These are phyloP conservation scores for Vicia villosa DNA, from an alignment of 306 rosid genomes.

Conservation along the genomic window DNA sequence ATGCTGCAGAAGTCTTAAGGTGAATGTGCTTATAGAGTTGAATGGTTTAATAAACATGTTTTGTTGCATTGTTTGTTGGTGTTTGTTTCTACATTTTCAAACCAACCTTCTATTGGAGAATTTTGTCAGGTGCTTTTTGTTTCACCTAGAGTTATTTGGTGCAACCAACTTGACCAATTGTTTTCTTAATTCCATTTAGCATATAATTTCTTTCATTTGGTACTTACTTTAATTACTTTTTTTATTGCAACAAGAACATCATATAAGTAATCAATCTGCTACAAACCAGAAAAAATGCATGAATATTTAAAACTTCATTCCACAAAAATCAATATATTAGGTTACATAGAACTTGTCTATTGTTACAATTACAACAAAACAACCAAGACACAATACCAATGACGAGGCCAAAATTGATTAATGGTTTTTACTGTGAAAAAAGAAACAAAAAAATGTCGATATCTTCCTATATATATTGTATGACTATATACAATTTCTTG, in stretches of 20 bases:
- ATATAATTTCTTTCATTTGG: constrained; percentile 25
- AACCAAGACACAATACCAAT: constrained; percentile 25
- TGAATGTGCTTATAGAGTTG: not conserved
- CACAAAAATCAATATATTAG: not conserved
- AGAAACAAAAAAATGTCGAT: not conserved
- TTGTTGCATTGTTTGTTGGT: constrained; percentile 32
- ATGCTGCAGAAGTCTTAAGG: not conserved
- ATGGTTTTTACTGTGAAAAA: constrained; percentile 9
- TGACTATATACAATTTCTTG: constrained; percentile 41
- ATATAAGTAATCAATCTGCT: not conserved
- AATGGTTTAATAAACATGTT: constrained; percentile 22
- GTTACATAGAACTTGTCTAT: constrained; percentile 20
- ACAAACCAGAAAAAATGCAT: not conserved
- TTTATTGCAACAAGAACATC: not conserved
- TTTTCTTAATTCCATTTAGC: not conserved
- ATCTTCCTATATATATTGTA: constrained; percentile 29
- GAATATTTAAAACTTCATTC: not conserved
- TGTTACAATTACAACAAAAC: constrained; percentile 32
- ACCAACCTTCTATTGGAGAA: constrained; percentile 47
- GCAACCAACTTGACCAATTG: constrained; percentile 64
- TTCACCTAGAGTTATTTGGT: constrained; percentile 53
- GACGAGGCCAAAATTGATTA: constrained; percentile 39
- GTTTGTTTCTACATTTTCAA: constrained; percentile 43
- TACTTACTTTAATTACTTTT: not conserved
- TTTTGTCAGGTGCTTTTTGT: constrained; percentile 38